Percentiles rank a stretch among this genome's conserved stretches.
These are phyloP conservation scores for Tuctoria greenei DNA, from an alignment of 176 grass and related monocot genomes.

Conservation along the genomic window DNA sequence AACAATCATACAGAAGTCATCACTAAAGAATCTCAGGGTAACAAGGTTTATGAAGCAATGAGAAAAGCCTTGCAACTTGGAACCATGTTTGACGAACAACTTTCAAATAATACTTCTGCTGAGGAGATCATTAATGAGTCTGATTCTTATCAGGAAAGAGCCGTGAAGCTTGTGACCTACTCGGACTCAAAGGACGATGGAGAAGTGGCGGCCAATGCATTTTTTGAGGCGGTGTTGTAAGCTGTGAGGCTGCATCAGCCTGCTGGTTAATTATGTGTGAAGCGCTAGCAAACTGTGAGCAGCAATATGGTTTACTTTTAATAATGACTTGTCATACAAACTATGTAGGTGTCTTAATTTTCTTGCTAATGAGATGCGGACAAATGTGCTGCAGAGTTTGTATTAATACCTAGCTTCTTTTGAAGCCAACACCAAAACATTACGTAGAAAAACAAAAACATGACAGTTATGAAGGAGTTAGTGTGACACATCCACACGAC, in stretches of 20 bases:
- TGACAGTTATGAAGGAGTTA: background rate
- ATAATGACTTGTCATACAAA: background rate
- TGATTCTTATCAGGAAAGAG: background rate
- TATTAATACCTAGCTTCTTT: background rate
- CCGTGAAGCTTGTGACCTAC: constrained; percentile 16
- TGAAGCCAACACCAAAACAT: background rate
- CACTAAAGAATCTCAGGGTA: background rate
- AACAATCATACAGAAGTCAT: background rate
- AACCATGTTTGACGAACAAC: constrained; percentile 5
- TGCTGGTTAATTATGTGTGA: background rate
- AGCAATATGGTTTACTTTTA: background rate
- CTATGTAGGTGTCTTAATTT: background rate
- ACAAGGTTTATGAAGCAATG: background rate
- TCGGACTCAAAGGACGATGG: constrained; percentile 18
- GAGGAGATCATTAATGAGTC: background rate
- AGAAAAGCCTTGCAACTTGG: constrained; percentile 23
- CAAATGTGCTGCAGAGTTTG: background rate
- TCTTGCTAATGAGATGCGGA: background rate
- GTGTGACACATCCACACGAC: too few species aligned
- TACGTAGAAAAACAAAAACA: background rate
- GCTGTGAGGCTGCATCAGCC: background rate
- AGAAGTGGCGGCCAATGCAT: background rate
- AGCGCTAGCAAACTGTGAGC: background rate
- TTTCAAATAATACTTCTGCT: background rate
- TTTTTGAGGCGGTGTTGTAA: background rate